These are phyloP conservation scores for Benincasa hispida DNA, from an alignment of 306 rosid genomes.

Conservation along the genomic window DNA sequence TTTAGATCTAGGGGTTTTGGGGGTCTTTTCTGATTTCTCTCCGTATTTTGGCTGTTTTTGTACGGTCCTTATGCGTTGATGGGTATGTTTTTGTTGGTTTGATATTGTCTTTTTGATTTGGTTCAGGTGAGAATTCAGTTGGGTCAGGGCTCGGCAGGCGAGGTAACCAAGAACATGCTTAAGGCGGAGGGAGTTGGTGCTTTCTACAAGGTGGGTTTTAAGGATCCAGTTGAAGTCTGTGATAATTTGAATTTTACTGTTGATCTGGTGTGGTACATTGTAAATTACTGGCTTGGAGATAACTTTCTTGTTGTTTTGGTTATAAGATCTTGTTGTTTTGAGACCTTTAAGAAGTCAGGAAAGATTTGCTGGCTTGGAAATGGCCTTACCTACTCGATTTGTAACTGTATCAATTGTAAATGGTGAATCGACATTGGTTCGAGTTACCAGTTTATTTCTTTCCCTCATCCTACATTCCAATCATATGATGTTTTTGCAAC, in stretches of 20 bases:
- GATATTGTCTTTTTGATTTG: constrained; percentile 4
- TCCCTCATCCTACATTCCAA: not conserved
- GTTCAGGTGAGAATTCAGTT: constrained; percentile 90
- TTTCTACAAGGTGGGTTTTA: constrained; percentile 59
- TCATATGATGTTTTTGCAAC: too few species aligned
- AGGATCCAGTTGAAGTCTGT: not conserved
- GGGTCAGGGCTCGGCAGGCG: constrained; percentile 88
- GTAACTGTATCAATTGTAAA: not conserved
- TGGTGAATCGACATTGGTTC: not conserved
- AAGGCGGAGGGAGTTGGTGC: constrained; percentile 82
- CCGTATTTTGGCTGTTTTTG: not conserved
- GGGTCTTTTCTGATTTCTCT: not conserved
- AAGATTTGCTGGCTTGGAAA: not conserved
- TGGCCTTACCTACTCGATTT: not conserved
- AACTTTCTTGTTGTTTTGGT: not conserved
- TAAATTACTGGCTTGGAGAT: not conserved
- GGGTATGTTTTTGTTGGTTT: not conserved
- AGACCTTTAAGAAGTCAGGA: not conserved
- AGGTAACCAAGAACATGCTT: constrained; percentile 60
- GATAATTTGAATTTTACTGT: not conserved
- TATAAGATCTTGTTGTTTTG: not conserved
- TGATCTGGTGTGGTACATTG: not conserved
- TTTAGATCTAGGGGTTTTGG: constrained; percentile 40
- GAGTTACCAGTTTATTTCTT: not conserved
- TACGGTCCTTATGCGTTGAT: not conserved